Evolutionary conservation across 768 basidiomycete genomes (phyloP).

Genomic region (Pseudohyphozyma bogoriensis): DNA sequence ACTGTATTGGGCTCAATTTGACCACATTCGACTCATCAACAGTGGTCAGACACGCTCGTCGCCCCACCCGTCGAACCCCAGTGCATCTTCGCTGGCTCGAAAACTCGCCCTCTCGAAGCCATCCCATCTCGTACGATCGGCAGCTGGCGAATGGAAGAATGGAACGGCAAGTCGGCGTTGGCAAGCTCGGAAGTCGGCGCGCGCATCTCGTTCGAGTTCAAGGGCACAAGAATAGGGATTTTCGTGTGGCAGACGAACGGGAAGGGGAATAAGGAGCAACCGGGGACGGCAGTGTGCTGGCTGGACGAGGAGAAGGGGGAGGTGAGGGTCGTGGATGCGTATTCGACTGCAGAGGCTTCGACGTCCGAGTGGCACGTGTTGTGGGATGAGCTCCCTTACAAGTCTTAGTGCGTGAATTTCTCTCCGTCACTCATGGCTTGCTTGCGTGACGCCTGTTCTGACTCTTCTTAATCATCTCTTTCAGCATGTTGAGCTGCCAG

Average conservation of each 20-base stretch:
- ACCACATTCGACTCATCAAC: neutral
- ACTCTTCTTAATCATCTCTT: too few species aligned
- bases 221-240: neutral
- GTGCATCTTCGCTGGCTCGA: slow-evolving; percentile 5
- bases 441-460: too few species aligned
- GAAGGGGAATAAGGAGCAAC: neutral
- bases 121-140: too few species aligned
- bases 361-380: too few species aligned
- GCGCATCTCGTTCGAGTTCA: neutral
- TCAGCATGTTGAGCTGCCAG: too few species aligned
- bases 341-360: too few species aligned
- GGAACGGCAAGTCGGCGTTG: slow-evolving; percentile 11
- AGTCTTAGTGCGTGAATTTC: too few species aligned
- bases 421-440: too few species aligned
- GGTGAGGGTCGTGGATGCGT: neutral
- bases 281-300: neutral
- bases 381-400: too few species aligned
- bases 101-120: neutral
- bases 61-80: neutral
- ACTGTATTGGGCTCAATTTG: too few species aligned
- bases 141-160: slow-evolving; percentile 10
- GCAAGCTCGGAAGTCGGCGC: neutral
- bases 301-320: neutral
- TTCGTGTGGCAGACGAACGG: neutral
- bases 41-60: too few species aligned